A percentile compares a stretch with the other conserved stretches of the same genome.
Conservation (phyloP, 306 rosid species). For the Dryas alaskensis region DNA sequence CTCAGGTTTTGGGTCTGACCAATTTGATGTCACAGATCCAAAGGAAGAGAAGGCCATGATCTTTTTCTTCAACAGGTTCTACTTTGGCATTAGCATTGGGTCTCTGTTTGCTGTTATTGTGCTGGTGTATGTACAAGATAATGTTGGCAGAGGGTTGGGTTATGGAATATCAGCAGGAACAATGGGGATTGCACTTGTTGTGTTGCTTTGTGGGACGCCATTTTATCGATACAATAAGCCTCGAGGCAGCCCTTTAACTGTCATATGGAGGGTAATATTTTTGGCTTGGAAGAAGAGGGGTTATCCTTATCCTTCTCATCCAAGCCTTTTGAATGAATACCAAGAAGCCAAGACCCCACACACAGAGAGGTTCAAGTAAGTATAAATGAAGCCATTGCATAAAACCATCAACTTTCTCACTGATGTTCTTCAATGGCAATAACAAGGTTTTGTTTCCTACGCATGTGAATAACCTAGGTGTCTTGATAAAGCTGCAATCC, state of each 20-base stretch:
- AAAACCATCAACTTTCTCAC: background rate
- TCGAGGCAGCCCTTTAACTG: conserved; percentile 78
- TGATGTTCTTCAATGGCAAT: background rate
- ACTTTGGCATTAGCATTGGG: conserved; percentile 74
- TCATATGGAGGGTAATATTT: conserved; percentile 75
- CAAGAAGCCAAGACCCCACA: conserved; percentile 55
- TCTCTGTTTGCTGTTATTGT: conserved; percentile 76
- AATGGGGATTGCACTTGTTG: conserved; percentile 49
- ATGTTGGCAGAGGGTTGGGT: conserved; percentile 81
- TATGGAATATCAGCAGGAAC: conserved; percentile 89
- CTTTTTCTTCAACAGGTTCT: conserved; percentile 95
- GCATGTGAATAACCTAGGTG: conserved; percentile 43
- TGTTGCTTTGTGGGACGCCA: conserved; percentile 62
- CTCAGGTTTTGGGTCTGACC: conserved; percentile 85
- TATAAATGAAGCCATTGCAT: background rate
- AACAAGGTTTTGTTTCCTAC: conserved; percentile 16
- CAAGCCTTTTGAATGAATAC: conserved; percentile 61
- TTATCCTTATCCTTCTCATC: conserved; percentile 51
- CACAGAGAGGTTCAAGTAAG: conserved; percentile 65
- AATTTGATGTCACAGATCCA: conserved; percentile 60
- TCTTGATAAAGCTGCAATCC: conserved; percentile 89
- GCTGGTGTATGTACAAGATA: conserved; percentile 80
- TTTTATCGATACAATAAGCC: conserved; percentile 70
- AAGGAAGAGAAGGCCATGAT: conserved; percentile 82
- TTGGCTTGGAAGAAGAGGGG: conserved; percentile 84